Percentiles rank a stretch among this genome's conserved stretches.
phyloP scores from a whole-genome alignment of 1,284 basidiomycete genomes.

The Stereum hirsutum region DNA sequence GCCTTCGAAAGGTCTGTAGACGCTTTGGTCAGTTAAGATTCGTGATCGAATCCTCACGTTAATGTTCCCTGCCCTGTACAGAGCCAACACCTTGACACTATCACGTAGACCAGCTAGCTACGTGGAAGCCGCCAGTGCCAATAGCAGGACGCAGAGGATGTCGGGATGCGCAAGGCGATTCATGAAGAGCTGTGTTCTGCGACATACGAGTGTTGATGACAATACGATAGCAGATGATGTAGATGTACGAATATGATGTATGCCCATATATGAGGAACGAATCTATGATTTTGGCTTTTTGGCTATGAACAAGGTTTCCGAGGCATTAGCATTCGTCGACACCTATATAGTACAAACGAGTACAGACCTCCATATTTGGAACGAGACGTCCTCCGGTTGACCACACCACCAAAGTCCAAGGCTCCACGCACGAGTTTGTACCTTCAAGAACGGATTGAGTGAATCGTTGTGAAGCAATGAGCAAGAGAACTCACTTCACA shows the following conservation, averaged over 20 bases:
- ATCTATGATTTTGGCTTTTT: constrained; percentile 72
- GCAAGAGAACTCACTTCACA: constrained; percentile 61
- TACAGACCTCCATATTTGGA: constrained; percentile 91
- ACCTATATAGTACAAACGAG: constrained; percentile 3
- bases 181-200: neutral
- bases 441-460: constrained; percentile 32
- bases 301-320: constrained; percentile 33
- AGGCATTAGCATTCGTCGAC: constrained; percentile 16
- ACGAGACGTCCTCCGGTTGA: constrained; percentile 71
- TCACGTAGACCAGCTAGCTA: no score
- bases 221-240: neutral
- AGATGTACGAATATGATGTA: neutral
- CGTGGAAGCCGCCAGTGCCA: no score
- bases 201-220: neutral
- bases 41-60: no score
- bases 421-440: constrained; percentile 96
- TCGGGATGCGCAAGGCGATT: no score
- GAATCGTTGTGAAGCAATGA: neutral
- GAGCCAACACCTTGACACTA: no score
- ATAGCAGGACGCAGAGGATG: no score
- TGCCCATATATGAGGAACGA: no score
- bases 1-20: no score
- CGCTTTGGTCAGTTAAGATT: no score
- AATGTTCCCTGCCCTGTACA: no score
- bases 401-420: constrained; percentile 87